phyloP scores from a whole-genome alignment of 2,329 filamentous ascomycete species.

The Fusarium drepaniforme region DNA sequence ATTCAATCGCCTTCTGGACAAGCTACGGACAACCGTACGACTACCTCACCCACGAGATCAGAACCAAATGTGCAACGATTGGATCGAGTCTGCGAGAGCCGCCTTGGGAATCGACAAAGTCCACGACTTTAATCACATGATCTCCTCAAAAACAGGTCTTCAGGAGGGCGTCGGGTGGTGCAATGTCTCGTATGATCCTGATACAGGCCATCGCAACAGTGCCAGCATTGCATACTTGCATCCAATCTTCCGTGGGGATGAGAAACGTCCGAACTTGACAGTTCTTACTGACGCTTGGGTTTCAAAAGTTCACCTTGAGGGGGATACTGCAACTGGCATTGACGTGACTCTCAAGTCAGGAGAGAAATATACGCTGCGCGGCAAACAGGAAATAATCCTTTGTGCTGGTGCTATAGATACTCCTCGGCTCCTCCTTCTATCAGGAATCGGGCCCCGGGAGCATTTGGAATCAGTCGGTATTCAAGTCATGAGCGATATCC shows the following conservation, averaged over 20 bases:
- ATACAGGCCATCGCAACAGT: constrained; percentile 12
- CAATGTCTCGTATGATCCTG: constrained; percentile 4
- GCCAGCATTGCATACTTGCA: constrained; percentile 19
- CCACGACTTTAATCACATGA: background rate
- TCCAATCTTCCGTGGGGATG: constrained; percentile 13
- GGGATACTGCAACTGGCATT: background rate
- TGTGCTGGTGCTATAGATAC: background rate
- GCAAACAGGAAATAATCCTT: background rate
- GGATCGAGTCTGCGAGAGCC: background rate
- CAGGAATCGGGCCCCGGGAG: background rate
- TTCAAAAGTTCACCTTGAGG: background rate
- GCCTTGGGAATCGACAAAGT: background rate
- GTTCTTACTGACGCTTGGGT: background rate
- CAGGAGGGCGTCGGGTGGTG: background rate
- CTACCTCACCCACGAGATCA: background rate
- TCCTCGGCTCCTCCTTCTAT: background rate
- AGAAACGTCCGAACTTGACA: background rate
- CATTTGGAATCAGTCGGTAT: background rate
- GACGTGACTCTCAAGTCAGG: background rate
- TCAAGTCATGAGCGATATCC: background rate
- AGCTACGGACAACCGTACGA: constrained; percentile 62
- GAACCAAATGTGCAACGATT: background rate
- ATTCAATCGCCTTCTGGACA: constrained; percentile 80
- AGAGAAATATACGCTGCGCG: background rate
- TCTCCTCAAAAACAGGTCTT: background rate